Conservation (phyloP, 1,139 yeast species). For the Scheffersomyces illinoinensis region DNA sequence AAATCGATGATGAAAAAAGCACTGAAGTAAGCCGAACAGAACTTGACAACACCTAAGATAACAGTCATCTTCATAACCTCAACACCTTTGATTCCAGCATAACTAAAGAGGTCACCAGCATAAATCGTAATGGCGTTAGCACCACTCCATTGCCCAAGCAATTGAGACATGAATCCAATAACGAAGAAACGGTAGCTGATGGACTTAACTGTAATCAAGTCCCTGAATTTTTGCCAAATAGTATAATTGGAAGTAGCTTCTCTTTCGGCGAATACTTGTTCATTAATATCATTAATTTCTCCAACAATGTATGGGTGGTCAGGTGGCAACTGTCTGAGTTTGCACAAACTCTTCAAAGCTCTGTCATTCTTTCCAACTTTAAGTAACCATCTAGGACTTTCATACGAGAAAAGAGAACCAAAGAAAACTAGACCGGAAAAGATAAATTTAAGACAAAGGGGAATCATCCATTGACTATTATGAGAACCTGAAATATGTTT, state of each 20-base stretch:
- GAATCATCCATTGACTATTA: conserved; percentile 39
- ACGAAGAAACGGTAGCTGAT: conserved; percentile 46
- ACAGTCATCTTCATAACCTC: conserved; percentile 48
- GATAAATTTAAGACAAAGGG: conserved; percentile 41
- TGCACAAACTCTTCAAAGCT: conserved; percentile 39
- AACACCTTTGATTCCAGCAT: conserved; percentile 43
- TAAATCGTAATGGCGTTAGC: conserved; percentile 48
- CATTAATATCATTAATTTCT: conserved; percentile 53
- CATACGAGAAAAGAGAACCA: conserved; percentile 38
- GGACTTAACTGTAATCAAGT: conserved; percentile 35
- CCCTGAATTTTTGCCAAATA: conserved; percentile 22
- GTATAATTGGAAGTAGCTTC: conserved; percentile 29
- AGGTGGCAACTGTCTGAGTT: conserved; percentile 48
- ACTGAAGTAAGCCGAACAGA: conserved; percentile 39
- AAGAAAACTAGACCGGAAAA: conserved; percentile 42
- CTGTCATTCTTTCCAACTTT: conserved; percentile 36
- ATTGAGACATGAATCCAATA: conserved; percentile 45
- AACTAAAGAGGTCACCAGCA: conserved; percentile 55
- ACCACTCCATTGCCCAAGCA: conserved; percentile 65
- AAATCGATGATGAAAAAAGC: conserved; percentile 48
- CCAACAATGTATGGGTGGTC: conserved; percentile 53
- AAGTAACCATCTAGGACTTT: conserved; percentile 49
- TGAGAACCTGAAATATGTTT: conserved; percentile 28
- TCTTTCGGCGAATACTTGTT: conserved; percentile 41
- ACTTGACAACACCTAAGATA: conserved; percentile 47